Base-by-base conservation (phyloP, 1,284 basidiomycete genomes). In the Melampsora medusae region DNA sequence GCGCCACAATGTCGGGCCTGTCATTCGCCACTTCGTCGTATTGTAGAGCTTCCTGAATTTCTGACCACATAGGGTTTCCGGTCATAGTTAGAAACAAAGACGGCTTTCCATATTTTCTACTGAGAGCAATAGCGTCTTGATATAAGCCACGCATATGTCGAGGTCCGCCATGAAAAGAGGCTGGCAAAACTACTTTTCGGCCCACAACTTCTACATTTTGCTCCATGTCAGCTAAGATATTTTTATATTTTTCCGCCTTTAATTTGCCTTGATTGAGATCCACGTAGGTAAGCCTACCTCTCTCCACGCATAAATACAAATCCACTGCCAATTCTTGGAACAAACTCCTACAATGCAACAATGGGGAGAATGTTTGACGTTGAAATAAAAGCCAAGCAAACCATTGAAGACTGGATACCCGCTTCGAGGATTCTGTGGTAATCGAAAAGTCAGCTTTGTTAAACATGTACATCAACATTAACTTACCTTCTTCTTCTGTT, bases 61-160 rank as follows among this genome's bases (percentile, higher is more conserved):
- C 86, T 1, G 79, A 78, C 86, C 86, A 87, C 0, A 80, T 77
- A 0, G 84, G 85, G 81, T 87, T 87, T 4, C 83, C 82, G 5
- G 86, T 87, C 77, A 86, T 82, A 0, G 86, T 38, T 38, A 38
- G 10, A 10, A 38, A 38, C 10, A 38, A 87, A 83, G 0, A 85
- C 25, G 25, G 25, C 25, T 25, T 25, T 25, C 25, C 25, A 25
- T 25, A 25, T 25, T 25, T 25, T 25, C 25, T 25, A 25, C 25
- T 25, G 25, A 25, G 25, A 25, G 25, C 25, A 25, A 25, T 25
- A 25, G 25, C 80, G 78, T 87, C 85, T 70, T 86, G 86, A 71
- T 82, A 85, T 0, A 80, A 77, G 71, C 86, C 84, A 2, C 81
- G 77, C 85, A 87, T 86, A 48, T 85, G 78, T 0, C 83, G 78